These are phyloP conservation scores for Erysimum pusillum DNA, from an alignment of 441 rosid genomes.

Conservation along the genomic window DNA sequence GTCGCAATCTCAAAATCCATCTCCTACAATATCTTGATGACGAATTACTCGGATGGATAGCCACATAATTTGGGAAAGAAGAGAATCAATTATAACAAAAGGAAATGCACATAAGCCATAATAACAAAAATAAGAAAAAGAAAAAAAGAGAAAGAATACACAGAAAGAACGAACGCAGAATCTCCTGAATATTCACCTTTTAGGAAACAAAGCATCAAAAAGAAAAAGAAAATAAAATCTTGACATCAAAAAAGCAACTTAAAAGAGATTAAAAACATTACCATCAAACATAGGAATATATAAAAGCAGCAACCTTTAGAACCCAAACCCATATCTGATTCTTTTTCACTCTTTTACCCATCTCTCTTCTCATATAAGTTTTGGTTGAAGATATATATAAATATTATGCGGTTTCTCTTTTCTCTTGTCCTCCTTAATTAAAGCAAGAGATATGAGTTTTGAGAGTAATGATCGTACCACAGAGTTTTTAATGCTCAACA, in stretches of 20 bases:
- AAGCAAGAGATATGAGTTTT: constrained; percentile 40
- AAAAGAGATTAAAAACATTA: constrained; percentile 43
- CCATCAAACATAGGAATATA: constrained; percentile 40
- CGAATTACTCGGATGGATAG: not conserved
- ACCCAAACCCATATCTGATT: constrained; percentile 37
- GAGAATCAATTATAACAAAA: not conserved
- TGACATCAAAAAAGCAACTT: constrained; percentile 36
- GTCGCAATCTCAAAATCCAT: not conserved
- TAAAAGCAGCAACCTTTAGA: constrained; percentile 46
- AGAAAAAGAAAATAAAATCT: constrained; percentile 25
- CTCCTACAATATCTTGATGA: not conserved
- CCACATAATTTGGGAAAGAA: constrained; percentile 1
- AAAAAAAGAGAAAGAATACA: constrained; percentile 21
- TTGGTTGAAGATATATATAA: constrained; percentile 40
- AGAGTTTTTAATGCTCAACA: constrained; percentile 37
- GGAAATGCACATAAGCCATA: constrained; percentile 26
- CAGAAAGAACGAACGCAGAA: constrained; percentile 30
- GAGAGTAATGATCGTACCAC: constrained; percentile 27
- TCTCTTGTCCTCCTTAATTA: constrained; percentile 41
- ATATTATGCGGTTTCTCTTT: constrained; percentile 37
- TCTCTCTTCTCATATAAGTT: constrained; percentile 40
- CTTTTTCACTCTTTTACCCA: constrained; percentile 44
- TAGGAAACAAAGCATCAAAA: constrained; percentile 45
- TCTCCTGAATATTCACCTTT: constrained; percentile 48
- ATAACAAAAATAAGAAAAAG: constrained; percentile 20